A percentile compares a stretch with the other conserved stretches of the same genome.
Evolutionary conservation across 495 filamentous ascomycete species (phyloP).

Genomic region (Ascobolus immersus): DNA sequence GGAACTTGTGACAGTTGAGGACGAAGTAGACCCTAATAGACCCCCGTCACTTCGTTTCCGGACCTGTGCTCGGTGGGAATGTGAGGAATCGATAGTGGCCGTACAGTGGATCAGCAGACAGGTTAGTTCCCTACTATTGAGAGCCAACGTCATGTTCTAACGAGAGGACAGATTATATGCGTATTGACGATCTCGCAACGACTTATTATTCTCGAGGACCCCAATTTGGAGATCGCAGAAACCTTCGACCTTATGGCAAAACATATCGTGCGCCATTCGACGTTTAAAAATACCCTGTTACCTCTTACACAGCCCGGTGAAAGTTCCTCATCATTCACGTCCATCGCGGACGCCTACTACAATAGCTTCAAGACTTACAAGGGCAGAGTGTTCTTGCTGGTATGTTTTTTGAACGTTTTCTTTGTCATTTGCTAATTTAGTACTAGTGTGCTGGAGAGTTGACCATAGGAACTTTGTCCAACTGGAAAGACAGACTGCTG

Average conservation of each 20-base stretch:
- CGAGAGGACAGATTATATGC: slow-evolving; percentile 31
- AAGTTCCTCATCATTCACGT: slow-evolving; percentile 70
- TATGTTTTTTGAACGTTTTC: slow-evolving; percentile 2
- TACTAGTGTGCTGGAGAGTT: slow-evolving; percentile 56
- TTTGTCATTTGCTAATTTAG: slow-evolving; percentile 4
- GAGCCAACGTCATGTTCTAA: slow-evolving; percentile 8
- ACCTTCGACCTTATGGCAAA: slow-evolving; percentile 77
- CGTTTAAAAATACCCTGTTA: slow-evolving; percentile 65
- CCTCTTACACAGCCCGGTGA: slow-evolving; percentile 71
- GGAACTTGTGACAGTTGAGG: slow-evolving; percentile 39
- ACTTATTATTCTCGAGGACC: slow-evolving; percentile 76
- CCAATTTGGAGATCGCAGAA: slow-evolving; percentile 66
- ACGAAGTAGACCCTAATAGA: slow-evolving; percentile 39
- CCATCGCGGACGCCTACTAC: slow-evolving; percentile 89
- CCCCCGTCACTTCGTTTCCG: slow-evolving; percentile 56
- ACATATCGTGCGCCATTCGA: slow-evolving; percentile 72
- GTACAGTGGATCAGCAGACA: slow-evolving; percentile 94
- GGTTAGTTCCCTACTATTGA: slow-evolving; percentile 15
- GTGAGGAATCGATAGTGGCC: slow-evolving; percentile 84
- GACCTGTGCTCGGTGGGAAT: slow-evolving; percentile 69
- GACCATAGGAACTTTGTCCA: slow-evolving; percentile 69
- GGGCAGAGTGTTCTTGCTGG: slow-evolving; percentile 64
- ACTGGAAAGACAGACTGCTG: slow-evolving; percentile 94
- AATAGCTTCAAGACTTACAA: slow-evolving; percentile 95
- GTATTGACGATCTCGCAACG: slow-evolving; percentile 83